Evolutionary conservation across 2,329 filamentous ascomycete species (phyloP), one percentile per base, ranked within the genome.

Genomic region (Xylaria sp.): DNA sequence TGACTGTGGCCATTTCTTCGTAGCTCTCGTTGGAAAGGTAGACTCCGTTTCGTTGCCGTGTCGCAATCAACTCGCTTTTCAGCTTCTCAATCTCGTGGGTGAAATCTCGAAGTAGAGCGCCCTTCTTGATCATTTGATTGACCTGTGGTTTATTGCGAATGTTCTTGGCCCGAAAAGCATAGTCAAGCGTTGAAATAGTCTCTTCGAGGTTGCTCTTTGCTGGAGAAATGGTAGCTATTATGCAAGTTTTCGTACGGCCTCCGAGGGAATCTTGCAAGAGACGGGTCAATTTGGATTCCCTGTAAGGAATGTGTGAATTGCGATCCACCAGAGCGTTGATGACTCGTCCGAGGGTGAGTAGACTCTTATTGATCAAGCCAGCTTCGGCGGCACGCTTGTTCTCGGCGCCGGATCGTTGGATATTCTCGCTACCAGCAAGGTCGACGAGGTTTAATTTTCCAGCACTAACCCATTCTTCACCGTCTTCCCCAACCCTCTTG

Each of bases 101-200:
- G 72, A 97, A 97, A 72, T 99, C 96, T 68, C 88, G 91, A 12
- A 99, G 86, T 13, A 99, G 81, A 2, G 93, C 97, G 82, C 96
- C 97, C 81, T 98, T 99, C 71, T 93, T 94, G 72, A 98, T 89
- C 77, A 93, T 88, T 58, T 93, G 92, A 80, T 98, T 99, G 75
- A 97, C 87, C 77, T 99, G 96, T 0, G 96, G 97, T 81, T 98
- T 98, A 81, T 99, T 99, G 59, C 93, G 92, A 76, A 99, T 99
- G 74, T 99, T 98, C 84, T 99, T 99, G 18, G 96, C 96, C 55
- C 96, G 89, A 82, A 98, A 98, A 12, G 96, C 97, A 78, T 99
- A 99, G 79, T 99, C 96, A 1, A 99, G 86, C 0, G 97, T 99
- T 0, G 96, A 98, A 69, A 99, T 98, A 0, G 97, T 99, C 81